Conservation (phyloP, 768 basidiomycete genomes). For the Lactarius indigo region DNA sequence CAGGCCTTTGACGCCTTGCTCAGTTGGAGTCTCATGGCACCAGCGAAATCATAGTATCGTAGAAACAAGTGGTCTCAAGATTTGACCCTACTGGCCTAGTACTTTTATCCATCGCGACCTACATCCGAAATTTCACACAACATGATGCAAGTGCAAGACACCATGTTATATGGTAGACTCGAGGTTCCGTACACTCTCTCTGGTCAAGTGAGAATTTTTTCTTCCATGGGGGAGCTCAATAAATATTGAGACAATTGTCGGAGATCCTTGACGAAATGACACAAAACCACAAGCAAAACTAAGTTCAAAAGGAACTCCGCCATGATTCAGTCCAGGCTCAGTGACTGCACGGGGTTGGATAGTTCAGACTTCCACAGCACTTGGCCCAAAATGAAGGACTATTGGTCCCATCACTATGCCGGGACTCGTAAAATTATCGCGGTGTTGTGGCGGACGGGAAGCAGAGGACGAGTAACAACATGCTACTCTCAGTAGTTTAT, state of each 20-base stretch:
- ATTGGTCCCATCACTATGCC: background rate
- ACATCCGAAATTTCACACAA: too few species aligned
- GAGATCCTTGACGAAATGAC: background rate
- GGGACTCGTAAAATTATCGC: too few species aligned
- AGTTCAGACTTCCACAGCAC: background rate
- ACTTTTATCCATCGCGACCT: background rate
- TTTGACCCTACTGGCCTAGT: too few species aligned
- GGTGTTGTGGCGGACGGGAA: too few species aligned
- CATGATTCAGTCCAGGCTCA: background rate
- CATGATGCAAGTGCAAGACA: background rate
- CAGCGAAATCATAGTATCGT: too few species aligned
- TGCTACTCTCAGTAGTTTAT: background rate
- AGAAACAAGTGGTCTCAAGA: too few species aligned
- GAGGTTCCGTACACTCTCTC: background rate
- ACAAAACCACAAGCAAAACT: background rate
- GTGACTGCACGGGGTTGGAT: background rate
- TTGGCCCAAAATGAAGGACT: background rate
- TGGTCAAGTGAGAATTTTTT: too few species aligned
- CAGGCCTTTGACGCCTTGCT: too few species aligned
- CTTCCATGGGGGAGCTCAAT: too few species aligned
- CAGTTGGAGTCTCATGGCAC: too few species aligned
- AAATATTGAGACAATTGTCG: too few species aligned
- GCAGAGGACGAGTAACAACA: too few species aligned
- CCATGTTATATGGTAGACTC: background rate
- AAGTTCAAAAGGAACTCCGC: background rate